Conservation (phyloP, 192 early-diverging fungal genomes). For the Coemansia sp. region DNA sequence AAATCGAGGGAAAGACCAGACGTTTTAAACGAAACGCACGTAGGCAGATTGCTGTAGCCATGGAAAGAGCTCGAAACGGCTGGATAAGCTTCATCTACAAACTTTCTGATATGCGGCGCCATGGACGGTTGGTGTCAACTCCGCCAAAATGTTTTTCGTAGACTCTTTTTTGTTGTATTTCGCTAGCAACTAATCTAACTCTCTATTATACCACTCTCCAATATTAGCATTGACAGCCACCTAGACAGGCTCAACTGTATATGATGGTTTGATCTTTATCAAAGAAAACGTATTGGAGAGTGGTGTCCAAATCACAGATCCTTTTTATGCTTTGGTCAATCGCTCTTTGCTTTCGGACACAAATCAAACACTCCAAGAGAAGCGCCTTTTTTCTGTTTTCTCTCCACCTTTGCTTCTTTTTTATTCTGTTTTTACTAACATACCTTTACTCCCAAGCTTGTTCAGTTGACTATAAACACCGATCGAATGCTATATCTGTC, state of each 20-base stretch:
- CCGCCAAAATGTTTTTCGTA: neutral
- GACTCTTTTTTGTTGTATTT: too few species aligned
- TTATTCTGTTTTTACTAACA: neutral
- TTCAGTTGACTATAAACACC: neutral
- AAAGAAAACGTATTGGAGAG: too few species aligned
- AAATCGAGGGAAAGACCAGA: conserved; percentile 13
- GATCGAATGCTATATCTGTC: too few species aligned
- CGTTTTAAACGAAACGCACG: conserved; percentile 20
- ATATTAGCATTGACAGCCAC: too few species aligned
- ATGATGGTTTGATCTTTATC: too few species aligned
- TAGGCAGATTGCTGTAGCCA: conserved; percentile 4
- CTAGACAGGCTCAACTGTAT: too few species aligned
- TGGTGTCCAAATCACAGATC: too few species aligned
- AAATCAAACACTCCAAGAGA: neutral
- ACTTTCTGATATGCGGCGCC: conserved; percentile 4
- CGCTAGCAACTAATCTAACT: too few species aligned
- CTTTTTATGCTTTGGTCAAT: too few species aligned
- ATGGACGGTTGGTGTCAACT: neutral
- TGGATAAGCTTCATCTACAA: conserved; percentile 15
- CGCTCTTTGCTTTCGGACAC: too few species aligned
- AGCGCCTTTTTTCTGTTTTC: neutral
- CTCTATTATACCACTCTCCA: too few species aligned
- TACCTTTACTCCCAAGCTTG: neutral
- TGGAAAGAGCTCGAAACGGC: conserved; percentile 16
- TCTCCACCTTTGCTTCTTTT: neutral